phyloP scores from a whole-genome alignment of 257 asterid genomes.

The Lithospermum erythrorhizon region DNA sequence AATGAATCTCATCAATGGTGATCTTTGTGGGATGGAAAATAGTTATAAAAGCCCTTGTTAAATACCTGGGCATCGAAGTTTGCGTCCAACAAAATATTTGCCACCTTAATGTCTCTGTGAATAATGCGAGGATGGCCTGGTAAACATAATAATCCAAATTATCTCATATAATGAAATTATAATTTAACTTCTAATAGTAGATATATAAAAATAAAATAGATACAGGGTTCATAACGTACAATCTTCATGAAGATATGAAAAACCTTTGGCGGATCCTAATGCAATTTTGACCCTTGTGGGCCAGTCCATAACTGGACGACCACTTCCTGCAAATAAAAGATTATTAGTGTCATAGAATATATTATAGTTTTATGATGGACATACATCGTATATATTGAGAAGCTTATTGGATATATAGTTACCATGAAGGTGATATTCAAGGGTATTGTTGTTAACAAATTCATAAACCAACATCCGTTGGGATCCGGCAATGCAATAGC shows the following conservation, averaged over 20 bases:
- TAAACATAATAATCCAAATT: not conserved
- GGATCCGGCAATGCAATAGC: not conserved
- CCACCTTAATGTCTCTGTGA: slow-evolving; percentile 1
- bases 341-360: no score
- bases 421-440: not conserved
- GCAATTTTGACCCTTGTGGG: not conserved
- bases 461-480: not conserved
- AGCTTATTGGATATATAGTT: no score
- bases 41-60: no score
- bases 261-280: not conserved
- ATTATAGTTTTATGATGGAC: no score
- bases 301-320: not conserved
- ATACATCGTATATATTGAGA: no score
- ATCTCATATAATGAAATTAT: no score
- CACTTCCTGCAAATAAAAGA: not conserved
- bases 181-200: no score
- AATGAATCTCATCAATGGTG: no score
- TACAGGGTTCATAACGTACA: not conserved
- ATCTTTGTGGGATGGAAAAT: no score
- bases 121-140: not conserved
- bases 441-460: not conserved
- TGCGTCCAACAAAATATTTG: not conserved
- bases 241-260: not conserved
- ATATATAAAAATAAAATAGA: no score
- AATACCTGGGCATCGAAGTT: not conserved